Base-by-base conservation (phyloP, 495 filamentous ascomycete species). In the Penicillium paradoxum region DNA sequence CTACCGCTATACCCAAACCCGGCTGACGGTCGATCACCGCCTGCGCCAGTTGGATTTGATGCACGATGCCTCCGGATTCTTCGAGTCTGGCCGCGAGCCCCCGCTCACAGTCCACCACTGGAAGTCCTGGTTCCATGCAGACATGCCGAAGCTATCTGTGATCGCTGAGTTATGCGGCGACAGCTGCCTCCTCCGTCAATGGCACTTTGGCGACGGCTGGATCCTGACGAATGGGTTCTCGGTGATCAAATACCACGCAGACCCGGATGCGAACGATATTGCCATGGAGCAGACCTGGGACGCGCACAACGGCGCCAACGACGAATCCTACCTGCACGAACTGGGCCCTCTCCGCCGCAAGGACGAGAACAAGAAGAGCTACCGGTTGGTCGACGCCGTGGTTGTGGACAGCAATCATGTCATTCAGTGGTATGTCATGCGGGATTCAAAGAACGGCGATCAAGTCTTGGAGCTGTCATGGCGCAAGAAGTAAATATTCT, bases 41-140 rank as follows among this genome's bases (percentile, higher is more conserved):
- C 66, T 86, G 7, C 78, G 73, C 38, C 75, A 83, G 56, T 68
- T 78, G 24, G 80, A 83, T 60, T 62, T 77, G 51, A 66, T 71
- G 57, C 72, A 69, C 17, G 75, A 81, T 46, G 68, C 71, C 6
- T 76, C 74, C 0, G 79, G 79, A 11, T 78, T 82, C 58, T 86
- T 83, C 64, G 81, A 83, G 56, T 65, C 68, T 14, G 79, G 75
- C 11, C 64, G 72, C 11, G 70, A 73, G 30, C 55, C 57, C 0
- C 75, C 79, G 2, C 74, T 84, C 1, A 73, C 75, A 10, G 73
- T 86, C 15, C 82, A 84, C 60, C 80, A 84, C 64, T 84, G 78
- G 74, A 79, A 81, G 45, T 76, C 71, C 1, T 78, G 74, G 73
- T 80, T 80, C 72, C 67, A 79, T 39, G 66, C 72, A 24, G 72